Percentiles rank a stretch among this genome's conserved stretches.
Evolutionary conservation across 495 filamentous ascomycete species (phyloP).

Genomic region (Evernia prunastri): DNA sequence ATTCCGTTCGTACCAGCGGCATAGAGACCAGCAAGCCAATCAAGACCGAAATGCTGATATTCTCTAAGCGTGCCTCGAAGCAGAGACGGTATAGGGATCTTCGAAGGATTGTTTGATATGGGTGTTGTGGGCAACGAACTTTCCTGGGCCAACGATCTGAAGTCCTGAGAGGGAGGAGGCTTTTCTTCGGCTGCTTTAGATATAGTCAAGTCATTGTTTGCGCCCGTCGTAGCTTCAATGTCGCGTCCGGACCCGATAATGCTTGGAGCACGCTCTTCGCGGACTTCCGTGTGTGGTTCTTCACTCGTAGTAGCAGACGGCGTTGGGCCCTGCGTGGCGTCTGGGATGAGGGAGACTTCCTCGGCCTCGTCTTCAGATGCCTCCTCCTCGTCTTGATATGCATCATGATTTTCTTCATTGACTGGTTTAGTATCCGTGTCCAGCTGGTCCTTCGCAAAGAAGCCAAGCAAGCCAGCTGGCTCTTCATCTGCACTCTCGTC

Average conservation of each 20-base stretch:
- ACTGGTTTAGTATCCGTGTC: slow-evolving; percentile 28
- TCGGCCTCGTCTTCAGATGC: slow-evolving; percentile 36
- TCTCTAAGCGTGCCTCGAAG: slow-evolving; percentile 87
- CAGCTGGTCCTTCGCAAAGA: slow-evolving; percentile 47
- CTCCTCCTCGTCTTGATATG: slow-evolving; percentile 23
- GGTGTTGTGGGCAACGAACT: slow-evolving; percentile 35
- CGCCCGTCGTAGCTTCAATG: not conserved
- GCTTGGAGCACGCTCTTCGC: not conserved
- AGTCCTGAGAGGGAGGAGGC: slow-evolving; percentile 5
- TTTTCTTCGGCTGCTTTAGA: slow-evolving; percentile 3
- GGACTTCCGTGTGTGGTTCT: slow-evolving; percentile 16
- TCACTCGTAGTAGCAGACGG: slow-evolving; percentile 23
- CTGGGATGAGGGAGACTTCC: slow-evolving; percentile 44
- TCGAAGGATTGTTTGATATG: slow-evolving; percentile 37
- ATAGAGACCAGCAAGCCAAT: slow-evolving; percentile 93
- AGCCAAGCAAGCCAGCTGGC: slow-evolving; percentile 51
- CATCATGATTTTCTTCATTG: slow-evolving; percentile 19
- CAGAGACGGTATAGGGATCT: slow-evolving; percentile 79
- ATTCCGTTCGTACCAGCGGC: slow-evolving; percentile 94
- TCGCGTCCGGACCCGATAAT: not conserved
- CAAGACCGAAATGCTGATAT: slow-evolving; percentile 92
- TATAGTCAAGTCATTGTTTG: slow-evolving; percentile 3
- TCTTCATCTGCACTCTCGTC: slow-evolving; percentile 46
- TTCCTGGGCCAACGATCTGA: slow-evolving; percentile 18
- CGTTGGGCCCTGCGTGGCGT: slow-evolving; percentile 32